Evolutionary conservation across 2,329 filamentous ascomycete species (phyloP).

Genomic region (Calonectria pteridis): DNA sequence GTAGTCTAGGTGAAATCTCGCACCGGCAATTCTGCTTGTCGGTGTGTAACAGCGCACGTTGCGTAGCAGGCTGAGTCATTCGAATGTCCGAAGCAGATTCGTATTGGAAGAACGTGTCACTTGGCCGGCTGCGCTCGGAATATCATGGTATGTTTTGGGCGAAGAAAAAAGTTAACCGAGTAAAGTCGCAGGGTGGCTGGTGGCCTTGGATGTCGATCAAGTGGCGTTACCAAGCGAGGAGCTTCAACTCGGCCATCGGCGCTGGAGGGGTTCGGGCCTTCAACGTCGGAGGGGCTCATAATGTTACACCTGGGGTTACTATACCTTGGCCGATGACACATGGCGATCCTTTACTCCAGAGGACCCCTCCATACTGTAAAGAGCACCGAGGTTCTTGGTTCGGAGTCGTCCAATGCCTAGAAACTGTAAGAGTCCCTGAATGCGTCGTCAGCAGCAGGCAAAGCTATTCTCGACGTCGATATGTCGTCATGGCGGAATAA

Average conservation of each 20-base stretch:
- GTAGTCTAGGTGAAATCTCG: not conserved
- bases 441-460: constrained; percentile 26
- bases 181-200: constrained; percentile 4
- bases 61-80: not conserved
- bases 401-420: not conserved
- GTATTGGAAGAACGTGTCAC: not conserved
- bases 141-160: not conserved
- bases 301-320: constrained; percentile 18
- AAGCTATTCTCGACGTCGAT: constrained; percentile 31
- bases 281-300: constrained; percentile 12
- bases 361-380: not conserved
- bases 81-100: not conserved
- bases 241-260: constrained; percentile 9
- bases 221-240: constrained; percentile 11
- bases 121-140: not conserved
- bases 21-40: not conserved
- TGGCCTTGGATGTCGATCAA: constrained; percentile 3
- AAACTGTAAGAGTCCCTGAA: constrained; percentile 22
- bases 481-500: constrained; percentile 41
- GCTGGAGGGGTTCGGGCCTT: constrained; percentile 13
- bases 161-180: not conserved
- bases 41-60: not conserved
- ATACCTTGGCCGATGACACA: constrained; percentile 23
- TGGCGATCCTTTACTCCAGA: not conserved
- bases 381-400: not conserved